phyloP scores from a whole-genome alignment of 1,139 yeast genomes.

The Pichia sp. region DNA sequence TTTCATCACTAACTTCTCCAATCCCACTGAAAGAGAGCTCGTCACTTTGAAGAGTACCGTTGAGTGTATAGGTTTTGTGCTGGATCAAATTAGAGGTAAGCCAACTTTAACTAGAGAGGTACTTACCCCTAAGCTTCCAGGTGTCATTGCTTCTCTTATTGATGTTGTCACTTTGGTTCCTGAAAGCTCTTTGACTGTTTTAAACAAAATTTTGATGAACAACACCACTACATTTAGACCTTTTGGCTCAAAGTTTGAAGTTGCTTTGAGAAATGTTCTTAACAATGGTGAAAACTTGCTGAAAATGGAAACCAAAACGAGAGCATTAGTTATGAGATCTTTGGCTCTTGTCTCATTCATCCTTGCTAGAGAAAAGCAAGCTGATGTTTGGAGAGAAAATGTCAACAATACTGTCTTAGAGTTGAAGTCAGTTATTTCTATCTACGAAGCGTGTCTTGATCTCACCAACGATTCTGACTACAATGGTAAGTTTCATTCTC shows the following conservation, averaged over 20 bases:
- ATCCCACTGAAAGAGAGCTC: slow-evolving; percentile 22
- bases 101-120: slow-evolving; percentile 80
- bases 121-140: slow-evolving; percentile 70
- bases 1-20: slow-evolving; percentile 33
- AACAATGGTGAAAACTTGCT: slow-evolving; percentile 19
- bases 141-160: slow-evolving; percentile 50
- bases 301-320: slow-evolving; percentile 29
- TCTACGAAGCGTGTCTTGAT: slow-evolving; percentile 54
- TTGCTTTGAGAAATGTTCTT: slow-evolving; percentile 34
- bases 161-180: slow-evolving; percentile 38
- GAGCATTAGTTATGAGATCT: slow-evolving; percentile 38
- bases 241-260: slow-evolving; percentile 54
- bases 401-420: slow-evolving; percentile 35
- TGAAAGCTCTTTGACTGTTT: slow-evolving; percentile 37
- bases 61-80: slow-evolving; percentile 45
- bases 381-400: slow-evolving; percentile 32
- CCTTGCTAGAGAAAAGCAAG: slow-evolving; percentile 44
- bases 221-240: slow-evolving; percentile 84
- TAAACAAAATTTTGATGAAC: slow-evolving; percentile 42
- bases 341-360: slow-evolving; percentile 51
- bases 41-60: slow-evolving; percentile 29
- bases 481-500: slow-evolving; percentile 21
- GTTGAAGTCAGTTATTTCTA: slow-evolving; percentile 41
- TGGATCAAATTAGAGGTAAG: slow-evolving; percentile 61
- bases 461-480: slow-evolving; percentile 46